These are phyloP conservation scores for Leccinum angustisporum DNA, from an alignment of 1,284 basidiomycete species.

Conservation along the genomic window DNA sequence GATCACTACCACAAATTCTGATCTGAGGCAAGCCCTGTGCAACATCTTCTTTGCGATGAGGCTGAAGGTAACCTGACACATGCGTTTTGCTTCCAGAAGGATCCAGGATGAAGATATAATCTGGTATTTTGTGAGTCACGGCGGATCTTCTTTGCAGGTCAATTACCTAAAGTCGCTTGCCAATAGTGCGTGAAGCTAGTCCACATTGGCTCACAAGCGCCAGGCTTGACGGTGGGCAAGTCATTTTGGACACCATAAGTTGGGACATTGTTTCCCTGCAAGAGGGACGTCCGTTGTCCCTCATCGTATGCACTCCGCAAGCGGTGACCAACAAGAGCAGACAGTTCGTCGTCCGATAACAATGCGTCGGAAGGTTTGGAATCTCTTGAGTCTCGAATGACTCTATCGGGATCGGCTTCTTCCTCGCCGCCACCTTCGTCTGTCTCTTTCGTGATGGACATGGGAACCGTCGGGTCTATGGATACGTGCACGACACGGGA, in stretches of 20 bases:
- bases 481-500: slow-evolving; percentile 85
- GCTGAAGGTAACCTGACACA: slow-evolving; percentile 64
- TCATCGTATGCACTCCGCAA: slow-evolving; percentile 64
- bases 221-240: slow-evolving; percentile 43
- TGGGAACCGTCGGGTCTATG: slow-evolving; percentile 60
- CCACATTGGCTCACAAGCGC: slow-evolving; percentile 72
- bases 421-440: slow-evolving; percentile 48
- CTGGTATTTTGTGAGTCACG: slow-evolving; percentile 41
- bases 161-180: slow-evolving; percentile 74
- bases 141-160: not conserved
- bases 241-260: slow-evolving; percentile 52
- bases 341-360: slow-evolving; percentile 62
- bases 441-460: slow-evolving; percentile 28
- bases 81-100: slow-evolving; percentile 39
- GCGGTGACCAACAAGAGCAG: slow-evolving; percentile 45
- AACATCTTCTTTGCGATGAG: slow-evolving; percentile 64
- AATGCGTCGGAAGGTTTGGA: slow-evolving; percentile 71
- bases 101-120: slow-evolving; percentile 82
- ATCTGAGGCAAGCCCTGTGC: slow-evolving; percentile 77
- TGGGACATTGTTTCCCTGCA: slow-evolving; percentile 26
- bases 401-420: slow-evolving; percentile 62
- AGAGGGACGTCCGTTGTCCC: slow-evolving; percentile 39
- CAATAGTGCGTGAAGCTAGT: slow-evolving; percentile 82
- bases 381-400: slow-evolving; percentile 76
- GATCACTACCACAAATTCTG: slow-evolving; percentile 84